These are phyloP conservation scores for Rhizophagus sp. DNA, from an alignment of 192 early-diverging fungal genomes.

Conservation along the genomic window DNA sequence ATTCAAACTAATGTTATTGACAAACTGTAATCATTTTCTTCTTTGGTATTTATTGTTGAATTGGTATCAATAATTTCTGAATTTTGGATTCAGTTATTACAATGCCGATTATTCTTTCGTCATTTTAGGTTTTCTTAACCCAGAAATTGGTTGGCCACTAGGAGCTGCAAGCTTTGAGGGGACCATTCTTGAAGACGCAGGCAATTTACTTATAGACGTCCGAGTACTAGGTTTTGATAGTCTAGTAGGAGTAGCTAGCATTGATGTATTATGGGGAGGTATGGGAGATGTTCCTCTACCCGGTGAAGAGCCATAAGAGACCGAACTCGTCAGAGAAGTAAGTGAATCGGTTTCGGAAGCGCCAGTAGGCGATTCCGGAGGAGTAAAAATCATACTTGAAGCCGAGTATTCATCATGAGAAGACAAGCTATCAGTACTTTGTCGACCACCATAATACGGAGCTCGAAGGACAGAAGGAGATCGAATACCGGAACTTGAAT, in stretches of 20 bases:
- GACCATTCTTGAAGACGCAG: not conserved
- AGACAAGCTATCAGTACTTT: conserved; percentile 18
- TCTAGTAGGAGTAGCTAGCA: not conserved
- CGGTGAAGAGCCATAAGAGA: conserved; percentile 24
- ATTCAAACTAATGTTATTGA: not conserved
- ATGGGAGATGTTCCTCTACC: conserved; percentile 26
- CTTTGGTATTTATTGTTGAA: not conserved
- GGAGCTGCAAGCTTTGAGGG: conserved; percentile 7
- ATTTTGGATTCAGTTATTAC: not conserved
- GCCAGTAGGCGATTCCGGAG: conserved; percentile 24
- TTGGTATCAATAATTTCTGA: not conserved
- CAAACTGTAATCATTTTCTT: not conserved
- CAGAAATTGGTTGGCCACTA: not conserved
- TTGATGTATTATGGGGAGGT: not conserved
- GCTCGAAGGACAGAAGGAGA: not conserved
- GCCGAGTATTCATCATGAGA: conserved; percentile 10
- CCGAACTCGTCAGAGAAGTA: conserved; percentile 23
- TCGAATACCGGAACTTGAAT: not conserved
- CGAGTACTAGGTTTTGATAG: not conserved
- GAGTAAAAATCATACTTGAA: conserved; percentile 7
- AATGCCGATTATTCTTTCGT: not conserved
- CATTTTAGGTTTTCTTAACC: conserved; percentile 3
- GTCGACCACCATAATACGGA: not conserved
- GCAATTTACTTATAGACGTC: not conserved
- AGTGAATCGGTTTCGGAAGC: conserved; percentile 24